Evolutionary conservation across 345 rosid genomes (phyloP).

Genomic region (Noccaea caerulescens): DNA sequence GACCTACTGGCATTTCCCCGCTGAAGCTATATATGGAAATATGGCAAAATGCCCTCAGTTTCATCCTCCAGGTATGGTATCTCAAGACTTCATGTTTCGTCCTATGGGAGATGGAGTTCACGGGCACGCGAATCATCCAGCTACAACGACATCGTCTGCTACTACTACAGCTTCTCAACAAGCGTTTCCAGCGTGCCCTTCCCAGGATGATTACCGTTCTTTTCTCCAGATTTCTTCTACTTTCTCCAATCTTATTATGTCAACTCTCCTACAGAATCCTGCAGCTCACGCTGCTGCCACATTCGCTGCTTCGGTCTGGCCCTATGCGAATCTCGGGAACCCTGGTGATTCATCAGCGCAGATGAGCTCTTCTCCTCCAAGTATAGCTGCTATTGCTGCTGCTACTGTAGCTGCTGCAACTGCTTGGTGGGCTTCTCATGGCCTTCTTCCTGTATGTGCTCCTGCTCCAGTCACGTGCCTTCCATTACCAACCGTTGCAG

Average conservation of each 20-base stretch:
- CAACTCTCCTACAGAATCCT: conserved; percentile 83
- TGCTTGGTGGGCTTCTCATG: conserved; percentile 99
- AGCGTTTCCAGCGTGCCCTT: conserved; percentile 57
- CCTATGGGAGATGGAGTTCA: conserved; percentile 53
- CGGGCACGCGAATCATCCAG: conserved; percentile 46
- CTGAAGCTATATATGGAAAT: conserved; percentile 65
- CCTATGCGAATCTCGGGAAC: conserved; percentile 59
- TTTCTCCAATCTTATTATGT: conserved; percentile 73
- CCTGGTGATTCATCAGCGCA: conserved; percentile 59
- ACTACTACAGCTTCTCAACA: conserved; percentile 53
- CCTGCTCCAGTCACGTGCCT: conserved; percentile 70
- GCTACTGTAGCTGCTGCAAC: conserved; percentile 97
- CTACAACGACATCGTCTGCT: conserved; percentile 54
- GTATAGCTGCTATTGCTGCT: conserved; percentile 77
- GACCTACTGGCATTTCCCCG: conserved; percentile 66
- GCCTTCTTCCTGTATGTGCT: conserved; percentile 83
- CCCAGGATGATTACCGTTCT: conserved; percentile 71
- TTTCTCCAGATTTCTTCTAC: conserved; percentile 71
- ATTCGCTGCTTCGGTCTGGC: conserved; percentile 83
- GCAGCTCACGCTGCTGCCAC: conserved; percentile 93
- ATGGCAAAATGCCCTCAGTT: conserved; percentile 49
- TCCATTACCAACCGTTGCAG: conserved; percentile 52
- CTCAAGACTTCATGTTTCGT: conserved; percentile 55
- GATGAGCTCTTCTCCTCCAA: conserved; percentile 58
- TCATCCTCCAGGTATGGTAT: conserved; percentile 50